Conservation (phyloP, 192 early-diverging fungal species). For the Rhizophlyctis rosea region DNA sequence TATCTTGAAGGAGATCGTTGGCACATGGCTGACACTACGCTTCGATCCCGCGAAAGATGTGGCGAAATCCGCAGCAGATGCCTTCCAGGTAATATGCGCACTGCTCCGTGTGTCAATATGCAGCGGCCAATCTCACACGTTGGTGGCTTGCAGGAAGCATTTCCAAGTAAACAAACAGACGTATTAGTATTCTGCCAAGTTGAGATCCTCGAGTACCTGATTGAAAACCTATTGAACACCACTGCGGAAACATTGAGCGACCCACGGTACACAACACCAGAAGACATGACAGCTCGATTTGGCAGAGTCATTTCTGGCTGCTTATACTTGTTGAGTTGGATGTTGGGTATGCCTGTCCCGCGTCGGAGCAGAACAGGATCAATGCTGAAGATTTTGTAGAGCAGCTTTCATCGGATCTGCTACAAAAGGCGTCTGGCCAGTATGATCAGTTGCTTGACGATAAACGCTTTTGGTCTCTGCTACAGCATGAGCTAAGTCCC, state of each 20-base stretch:
- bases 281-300: slow-evolving; percentile 74
- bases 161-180: slow-evolving; percentile 74
- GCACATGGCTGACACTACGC: slow-evolving; percentile 75
- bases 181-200: slow-evolving; percentile 74
- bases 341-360: slow-evolving; percentile 35
- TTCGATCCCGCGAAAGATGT: slow-evolving; percentile 86
- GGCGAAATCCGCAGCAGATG: slow-evolving; percentile 51
- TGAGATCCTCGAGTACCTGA: slow-evolving; percentile 69
- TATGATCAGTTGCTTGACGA: slow-evolving; percentile 41
- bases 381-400: background rate
- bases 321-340: slow-evolving; percentile 52
- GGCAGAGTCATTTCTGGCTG: slow-evolving; percentile 61
- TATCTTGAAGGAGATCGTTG: slow-evolving; percentile 76
- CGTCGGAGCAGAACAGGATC: background rate
- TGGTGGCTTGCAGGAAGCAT: slow-evolving; percentile 56
- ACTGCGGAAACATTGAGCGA: slow-evolving; percentile 80
- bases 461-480: slow-evolving; percentile 53
- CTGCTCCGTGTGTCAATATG: background rate
- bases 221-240: slow-evolving; percentile 68
- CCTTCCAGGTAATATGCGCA: slow-evolving; percentile 58
- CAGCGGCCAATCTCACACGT: background rate
- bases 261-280: slow-evolving; percentile 65
- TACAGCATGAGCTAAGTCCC: slow-evolving; percentile 38
- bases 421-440: slow-evolving; percentile 4
- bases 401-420: background rate